Evolutionary conservation across 139 green algal species (phyloP).

Genomic region (Chlamydomonas sp.): DNA sequence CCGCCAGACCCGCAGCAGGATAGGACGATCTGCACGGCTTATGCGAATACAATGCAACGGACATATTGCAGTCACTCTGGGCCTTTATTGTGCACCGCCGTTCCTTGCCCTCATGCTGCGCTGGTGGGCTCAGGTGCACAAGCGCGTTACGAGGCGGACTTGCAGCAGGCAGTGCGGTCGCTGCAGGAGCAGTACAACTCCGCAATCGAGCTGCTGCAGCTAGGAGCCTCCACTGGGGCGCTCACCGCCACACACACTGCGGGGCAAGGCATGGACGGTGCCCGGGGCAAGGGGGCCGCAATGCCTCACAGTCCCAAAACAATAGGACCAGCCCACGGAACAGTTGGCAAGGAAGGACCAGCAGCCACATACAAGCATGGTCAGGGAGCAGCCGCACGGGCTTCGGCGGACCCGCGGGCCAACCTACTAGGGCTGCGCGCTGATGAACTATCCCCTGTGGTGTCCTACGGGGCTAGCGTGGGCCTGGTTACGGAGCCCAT

Average conservation of each 20-base stretch:
- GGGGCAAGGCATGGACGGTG: too few relatives aligned
- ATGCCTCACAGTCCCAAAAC: too few relatives aligned
- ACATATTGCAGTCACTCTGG: too few relatives aligned
- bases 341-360: neutral
- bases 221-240: neutral
- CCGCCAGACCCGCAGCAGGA: too few relatives aligned
- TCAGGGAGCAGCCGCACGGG: too few relatives aligned
- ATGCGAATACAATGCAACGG: too few relatives aligned
- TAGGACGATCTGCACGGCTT: too few relatives aligned
- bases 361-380: neutral
- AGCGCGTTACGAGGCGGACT: neutral
- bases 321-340: too few relatives aligned
- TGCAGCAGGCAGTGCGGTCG: neutral
- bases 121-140: neutral
- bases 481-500: conserved; percentile 9
- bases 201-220: conserved; percentile 6
- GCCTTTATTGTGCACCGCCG: too few relatives aligned
- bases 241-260: neutral
- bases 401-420: neutral
- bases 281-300: too few relatives aligned
- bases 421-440: neutral
- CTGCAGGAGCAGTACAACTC: conserved; percentile 28
- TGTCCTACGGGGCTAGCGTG: neutral
- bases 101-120: too few relatives aligned
- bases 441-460: neutral